Percentiles rank a stretch among this genome's conserved stretches.
These are phyloP conservation scores for Gracilariopsis chorda DNA, from an alignment of 23 red algal species.

Conservation along the genomic window DNA sequence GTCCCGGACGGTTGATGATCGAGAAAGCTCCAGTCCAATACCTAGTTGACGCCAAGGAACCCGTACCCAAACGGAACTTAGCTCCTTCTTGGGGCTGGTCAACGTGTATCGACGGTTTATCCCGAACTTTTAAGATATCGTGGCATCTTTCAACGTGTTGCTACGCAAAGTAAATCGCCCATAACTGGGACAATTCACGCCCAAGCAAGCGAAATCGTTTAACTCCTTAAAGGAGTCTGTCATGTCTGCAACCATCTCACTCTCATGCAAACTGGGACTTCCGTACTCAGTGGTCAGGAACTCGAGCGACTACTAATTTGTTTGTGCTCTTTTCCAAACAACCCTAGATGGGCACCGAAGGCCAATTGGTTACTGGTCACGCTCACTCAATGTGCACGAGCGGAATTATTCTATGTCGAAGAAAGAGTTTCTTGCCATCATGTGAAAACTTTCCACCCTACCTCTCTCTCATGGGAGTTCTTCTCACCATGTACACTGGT, in stretches of 20 bases:
- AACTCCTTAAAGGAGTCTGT: conserved; percentile 1
- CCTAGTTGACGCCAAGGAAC: background rate
- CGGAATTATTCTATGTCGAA: background rate
- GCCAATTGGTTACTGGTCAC: background rate
- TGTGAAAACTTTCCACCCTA: background rate
- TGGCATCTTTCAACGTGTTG: background rate
- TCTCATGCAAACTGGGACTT: background rate
- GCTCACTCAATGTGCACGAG: too few species aligned
- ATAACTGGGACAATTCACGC: background rate
- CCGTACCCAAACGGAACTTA: background rate
- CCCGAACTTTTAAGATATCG: background rate
- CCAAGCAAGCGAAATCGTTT: background rate
- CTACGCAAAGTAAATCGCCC: background rate
- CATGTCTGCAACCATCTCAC: background rate
- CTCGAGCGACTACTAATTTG: background rate
- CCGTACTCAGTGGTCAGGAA: background rate
- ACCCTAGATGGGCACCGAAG: background rate
- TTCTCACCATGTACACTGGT: too few species aligned
- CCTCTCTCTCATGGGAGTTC: too few species aligned
- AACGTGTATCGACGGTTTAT: conserved; percentile 25
- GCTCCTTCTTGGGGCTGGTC: background rate
- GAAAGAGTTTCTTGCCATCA: background rate
- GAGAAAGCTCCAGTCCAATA: background rate
- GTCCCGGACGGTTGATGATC: background rate
- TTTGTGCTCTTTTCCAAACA: background rate